Conservation (phyloP, 305 asterid species). For the Fraxinus latifolia region DNA sequence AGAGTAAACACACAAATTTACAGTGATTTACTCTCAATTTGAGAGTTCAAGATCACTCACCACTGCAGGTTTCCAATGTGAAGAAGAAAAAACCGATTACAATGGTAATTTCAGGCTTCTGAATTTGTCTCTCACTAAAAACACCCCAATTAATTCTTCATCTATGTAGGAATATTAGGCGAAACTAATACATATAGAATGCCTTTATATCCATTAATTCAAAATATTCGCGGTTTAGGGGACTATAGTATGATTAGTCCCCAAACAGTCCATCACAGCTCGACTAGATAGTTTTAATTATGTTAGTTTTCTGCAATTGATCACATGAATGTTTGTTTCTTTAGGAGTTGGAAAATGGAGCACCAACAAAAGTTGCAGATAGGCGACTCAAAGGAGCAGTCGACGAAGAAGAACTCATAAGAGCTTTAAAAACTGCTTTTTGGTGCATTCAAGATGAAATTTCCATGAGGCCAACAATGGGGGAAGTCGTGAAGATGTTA, state of each 20-base stretch:
- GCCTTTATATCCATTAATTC: too few species aligned
- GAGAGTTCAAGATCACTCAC: background rate
- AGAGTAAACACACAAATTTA: too few species aligned
- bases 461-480: slow-evolving; percentile 72
- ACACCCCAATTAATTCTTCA: too few species aligned
- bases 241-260: background rate
- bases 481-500: slow-evolving; percentile 81
- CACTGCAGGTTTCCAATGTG: background rate
- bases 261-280: background rate
- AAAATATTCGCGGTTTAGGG: background rate
- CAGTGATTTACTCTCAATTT: too few species aligned
- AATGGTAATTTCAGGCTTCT: background rate
- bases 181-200: too few species aligned
- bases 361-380: slow-evolving; percentile 54
- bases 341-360: slow-evolving; percentile 63
- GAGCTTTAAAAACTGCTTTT: slow-evolving; percentile 66
- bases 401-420: slow-evolving; percentile 44
- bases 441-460: slow-evolving; percentile 97
- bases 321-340: slow-evolving; percentile 8
- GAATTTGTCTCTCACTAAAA: too few species aligned
- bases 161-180: too few species aligned
- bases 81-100: background rate
- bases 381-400: slow-evolving; percentile 58
- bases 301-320: background rate
- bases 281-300: background rate